Evolutionary conservation across 2,329 filamentous ascomycete genomes (phyloP).

Genomic region (Atkinsonella hypoxylon): DNA sequence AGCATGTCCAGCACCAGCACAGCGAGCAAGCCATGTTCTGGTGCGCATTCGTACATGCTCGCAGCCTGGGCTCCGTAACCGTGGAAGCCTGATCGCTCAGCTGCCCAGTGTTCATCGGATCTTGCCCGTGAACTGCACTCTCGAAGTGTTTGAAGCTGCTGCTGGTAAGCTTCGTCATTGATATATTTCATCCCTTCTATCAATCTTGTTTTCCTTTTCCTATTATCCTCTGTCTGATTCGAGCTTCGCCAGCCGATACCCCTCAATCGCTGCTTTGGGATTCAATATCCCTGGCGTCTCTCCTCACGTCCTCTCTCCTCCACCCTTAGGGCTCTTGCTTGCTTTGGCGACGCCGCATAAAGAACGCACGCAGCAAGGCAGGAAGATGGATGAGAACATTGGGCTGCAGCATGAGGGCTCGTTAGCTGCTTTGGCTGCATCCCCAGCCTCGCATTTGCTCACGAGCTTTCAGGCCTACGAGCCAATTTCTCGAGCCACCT

Average conservation of each 20-base stretch:
- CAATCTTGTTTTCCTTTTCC: not conserved
- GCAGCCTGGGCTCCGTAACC: conserved; percentile 1
- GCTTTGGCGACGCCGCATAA: not conserved
- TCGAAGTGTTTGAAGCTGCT: not conserved
- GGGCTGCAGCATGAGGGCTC: conserved; percentile 21
- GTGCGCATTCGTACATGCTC: not conserved
- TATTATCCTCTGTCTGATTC: not conserved
- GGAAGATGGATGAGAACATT: conserved; percentile 27
- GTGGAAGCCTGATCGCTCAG: conserved; percentile 1
- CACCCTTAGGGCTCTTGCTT: not conserved
- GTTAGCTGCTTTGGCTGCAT: conserved; percentile 19
- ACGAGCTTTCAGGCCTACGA: conserved; percentile 38
- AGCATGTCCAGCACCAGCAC: not conserved
- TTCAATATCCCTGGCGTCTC: not conserved
- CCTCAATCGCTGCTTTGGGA: not conserved
- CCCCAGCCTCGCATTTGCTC: conserved; percentile 20
- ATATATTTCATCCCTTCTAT: not conserved
- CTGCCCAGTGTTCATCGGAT: not conserved
- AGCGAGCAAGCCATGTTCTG: no score
- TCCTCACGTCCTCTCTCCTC: not conserved
- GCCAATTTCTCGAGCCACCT: conserved; percentile 74
- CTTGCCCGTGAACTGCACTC: not conserved
- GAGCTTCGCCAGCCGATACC: not conserved
- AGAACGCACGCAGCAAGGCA: not conserved
- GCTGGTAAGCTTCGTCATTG: not conserved